Evolutionary conservation across 305 asterid species (phyloP).

Genomic region (Solanum hybrid): DNA sequence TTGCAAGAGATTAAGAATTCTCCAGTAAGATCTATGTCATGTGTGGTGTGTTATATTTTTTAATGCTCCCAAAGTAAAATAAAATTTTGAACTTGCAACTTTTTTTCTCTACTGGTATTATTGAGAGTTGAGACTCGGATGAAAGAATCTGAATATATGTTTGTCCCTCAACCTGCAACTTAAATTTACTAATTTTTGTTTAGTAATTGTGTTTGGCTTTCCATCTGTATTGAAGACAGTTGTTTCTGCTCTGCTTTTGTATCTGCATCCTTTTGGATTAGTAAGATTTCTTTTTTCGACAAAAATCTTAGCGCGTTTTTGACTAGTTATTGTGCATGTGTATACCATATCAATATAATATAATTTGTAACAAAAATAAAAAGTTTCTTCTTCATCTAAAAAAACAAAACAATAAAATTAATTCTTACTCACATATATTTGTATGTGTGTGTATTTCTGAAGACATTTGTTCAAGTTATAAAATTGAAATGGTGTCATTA

Average conservation of each 20-base stretch:
- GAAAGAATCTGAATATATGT: background rate
- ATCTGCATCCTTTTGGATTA: background rate
- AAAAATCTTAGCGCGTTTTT: background rate
- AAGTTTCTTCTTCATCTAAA: background rate
- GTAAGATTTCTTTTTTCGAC: background rate
- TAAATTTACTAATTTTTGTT: background rate
- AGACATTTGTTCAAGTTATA: background rate
- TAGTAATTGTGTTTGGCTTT: background rate
- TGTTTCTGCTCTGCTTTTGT: background rate
- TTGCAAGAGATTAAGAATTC: constrained; percentile 98
- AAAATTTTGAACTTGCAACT: background rate
- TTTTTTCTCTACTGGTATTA: background rate
- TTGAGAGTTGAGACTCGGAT: background rate
- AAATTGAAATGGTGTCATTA: background rate
- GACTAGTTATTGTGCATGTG: background rate
- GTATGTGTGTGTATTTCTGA: background rate
- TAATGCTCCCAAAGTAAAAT: background rate
- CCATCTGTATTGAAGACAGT: background rate
- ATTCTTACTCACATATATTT: background rate
- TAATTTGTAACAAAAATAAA: background rate
- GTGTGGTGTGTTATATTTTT: background rate
- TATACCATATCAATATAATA: background rate
- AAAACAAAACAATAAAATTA: background rate
- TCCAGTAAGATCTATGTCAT: constrained; percentile 49
- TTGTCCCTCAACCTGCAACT: background rate